Evolutionary conservation across 2,329 filamentous ascomycete species (phyloP).

Genomic region (Colletotrichum sp.): DNA sequence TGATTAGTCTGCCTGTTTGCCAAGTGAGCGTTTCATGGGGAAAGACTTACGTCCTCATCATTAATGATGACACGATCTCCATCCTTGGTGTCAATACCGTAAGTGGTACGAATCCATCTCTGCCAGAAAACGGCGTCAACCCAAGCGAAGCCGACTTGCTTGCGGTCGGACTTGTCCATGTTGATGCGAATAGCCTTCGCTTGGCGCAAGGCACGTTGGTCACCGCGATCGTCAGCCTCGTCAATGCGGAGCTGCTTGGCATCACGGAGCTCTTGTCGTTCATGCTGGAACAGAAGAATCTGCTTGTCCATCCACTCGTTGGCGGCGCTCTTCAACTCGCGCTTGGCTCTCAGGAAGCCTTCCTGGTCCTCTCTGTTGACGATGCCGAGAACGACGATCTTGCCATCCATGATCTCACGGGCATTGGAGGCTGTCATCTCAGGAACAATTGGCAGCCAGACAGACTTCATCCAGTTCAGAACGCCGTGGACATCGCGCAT

Average conservation of each 20-base stretch:
- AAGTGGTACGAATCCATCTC: constrained; percentile 93
- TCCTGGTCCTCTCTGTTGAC: constrained; percentile 81
- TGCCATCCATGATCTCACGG: constrained; percentile 92
- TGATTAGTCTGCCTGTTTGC: background rate
- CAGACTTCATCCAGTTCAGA: constrained; percentile 90
- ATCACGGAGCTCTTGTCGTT: constrained; percentile 91
- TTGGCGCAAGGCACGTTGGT: constrained; percentile 82
- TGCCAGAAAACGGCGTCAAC: constrained; percentile 98
- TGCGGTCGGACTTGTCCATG: constrained; percentile 85
- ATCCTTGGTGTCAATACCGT: constrained; percentile 85
- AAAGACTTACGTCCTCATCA: constrained; percentile 86
- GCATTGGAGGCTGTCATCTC: constrained; percentile 92
- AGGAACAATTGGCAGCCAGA: constrained; percentile 95
- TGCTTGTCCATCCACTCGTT: constrained; percentile 99
- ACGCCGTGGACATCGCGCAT: constrained; percentile 87
- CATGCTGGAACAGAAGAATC: constrained; percentile 87
- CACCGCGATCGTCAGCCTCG: constrained; percentile 91
- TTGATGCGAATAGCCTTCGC: constrained; percentile 93
- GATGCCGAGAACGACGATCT: constrained; percentile 91
- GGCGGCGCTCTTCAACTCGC: constrained; percentile 94
- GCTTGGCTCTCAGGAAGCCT: constrained; percentile 77
- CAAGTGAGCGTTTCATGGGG: background rate
- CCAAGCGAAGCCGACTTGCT: constrained; percentile 95
- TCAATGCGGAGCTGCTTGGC: constrained; percentile 95
- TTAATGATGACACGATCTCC: constrained; percentile 96